These are phyloP conservation scores for Albugo laibachii DNA, from an alignment of 352 stramenopile genomes.

Conservation along the genomic window DNA sequence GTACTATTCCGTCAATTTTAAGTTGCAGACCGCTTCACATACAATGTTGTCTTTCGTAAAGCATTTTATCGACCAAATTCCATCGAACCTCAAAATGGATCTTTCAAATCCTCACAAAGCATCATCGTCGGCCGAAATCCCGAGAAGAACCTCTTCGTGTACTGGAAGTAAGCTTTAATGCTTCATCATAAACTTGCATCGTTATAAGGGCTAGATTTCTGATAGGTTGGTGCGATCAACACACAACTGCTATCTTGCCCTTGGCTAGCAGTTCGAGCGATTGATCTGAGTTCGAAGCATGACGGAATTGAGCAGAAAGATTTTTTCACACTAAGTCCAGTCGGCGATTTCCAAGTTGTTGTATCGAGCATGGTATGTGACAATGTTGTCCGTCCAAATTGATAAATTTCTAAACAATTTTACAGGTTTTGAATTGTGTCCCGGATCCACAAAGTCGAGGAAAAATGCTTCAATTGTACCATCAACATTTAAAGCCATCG, in stretches of 20 bases:
- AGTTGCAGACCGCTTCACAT: background rate
- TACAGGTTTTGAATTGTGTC: constrained; percentile 89
- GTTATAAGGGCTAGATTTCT: constrained; percentile 13
- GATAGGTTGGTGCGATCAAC: constrained; percentile 91
- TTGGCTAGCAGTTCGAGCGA: constrained; percentile 82
- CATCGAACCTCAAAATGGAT: constrained; percentile 93
- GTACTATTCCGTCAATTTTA: constrained; percentile 5
- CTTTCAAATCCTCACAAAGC: constrained; percentile 72
- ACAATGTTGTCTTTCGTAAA: constrained; percentile 6
- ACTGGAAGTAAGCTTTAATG: constrained; percentile 21
- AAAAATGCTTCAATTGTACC: constrained; percentile 46
- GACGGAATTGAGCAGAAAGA: constrained; percentile 81
- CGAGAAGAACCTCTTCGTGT: constrained; percentile 34
- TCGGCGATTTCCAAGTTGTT: constrained; percentile 45
- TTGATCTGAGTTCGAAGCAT: constrained; percentile 88
- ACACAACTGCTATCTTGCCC: constrained; percentile 89
- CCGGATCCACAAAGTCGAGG: constrained; percentile 69
- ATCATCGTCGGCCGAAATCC: constrained; percentile 41
- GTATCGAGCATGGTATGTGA: too few species aligned
- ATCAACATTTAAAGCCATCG: constrained; percentile 20
- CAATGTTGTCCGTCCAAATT: too few species aligned
- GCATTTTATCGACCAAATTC: constrained; percentile 86
- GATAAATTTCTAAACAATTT: background rate
- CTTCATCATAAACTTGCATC: background rate
- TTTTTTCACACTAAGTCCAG: constrained; percentile 73